Base-by-base conservation (phyloP, 148 eudicot species). In the Cornus florida region DNA sequence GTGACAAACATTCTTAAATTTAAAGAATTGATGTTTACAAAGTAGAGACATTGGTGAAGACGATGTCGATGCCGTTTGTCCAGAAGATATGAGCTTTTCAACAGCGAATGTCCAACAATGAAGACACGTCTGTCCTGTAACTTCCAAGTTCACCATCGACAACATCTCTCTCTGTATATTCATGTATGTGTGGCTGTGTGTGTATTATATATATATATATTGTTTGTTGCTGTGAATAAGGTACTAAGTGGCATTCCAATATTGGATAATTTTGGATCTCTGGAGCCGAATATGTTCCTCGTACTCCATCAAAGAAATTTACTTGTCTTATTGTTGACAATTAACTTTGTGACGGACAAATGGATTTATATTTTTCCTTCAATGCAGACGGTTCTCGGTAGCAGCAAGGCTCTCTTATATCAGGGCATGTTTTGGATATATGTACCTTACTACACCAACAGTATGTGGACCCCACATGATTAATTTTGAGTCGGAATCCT, bases 21-120 rank as follows among this genome's bases (percentile, higher is more conserved):
- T 60, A 59, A 35, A 35, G 66, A 35, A 46, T 11, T 76, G 85
- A 78, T 75, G 76, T 28, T 53, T 53, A 48, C 82, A 13, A 83
- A 59, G 85, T 20, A n/a, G 33, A 59, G 39, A 60, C 82, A 83
- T 78, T 31, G 85, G 71, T 69, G 76, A 83, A 70, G 79, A 74
- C 85, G 68, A 75, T 69, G 85, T 19, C 3, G 12, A 3, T 70
- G 73, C 22, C 39, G 67, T 72, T 35, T 69, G 79, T 48, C 28
- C 56, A 69, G 50, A 28, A 72, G 46, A 33, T 64, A 13, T 16
- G 73, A 19, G 72, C 32, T 67, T 68, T 66, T 31, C 56, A 67
- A 64, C 78, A 67, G 77, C 72, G 39, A 38, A 56, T 35, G 10
- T 68, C 9, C 57, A 68, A 10, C 43, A 41, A 73, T 41, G 13